phyloP scores from a whole-genome alignment of 768 basidiomycete species.

The Mycena olivaceomarginata region DNA sequence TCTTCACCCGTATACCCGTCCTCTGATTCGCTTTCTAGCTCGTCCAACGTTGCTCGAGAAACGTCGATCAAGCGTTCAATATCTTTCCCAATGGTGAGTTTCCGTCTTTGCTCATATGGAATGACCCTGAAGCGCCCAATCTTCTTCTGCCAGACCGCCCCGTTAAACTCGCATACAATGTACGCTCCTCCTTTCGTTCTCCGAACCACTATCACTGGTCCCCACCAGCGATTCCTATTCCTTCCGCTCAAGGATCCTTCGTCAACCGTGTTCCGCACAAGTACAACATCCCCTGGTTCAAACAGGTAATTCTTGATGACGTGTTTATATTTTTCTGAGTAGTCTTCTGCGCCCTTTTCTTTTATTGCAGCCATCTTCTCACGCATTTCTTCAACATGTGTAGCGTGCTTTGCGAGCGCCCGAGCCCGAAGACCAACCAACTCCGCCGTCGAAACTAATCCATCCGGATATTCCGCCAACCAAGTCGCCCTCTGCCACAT shows the following conservation, averaged over 20 bases:
- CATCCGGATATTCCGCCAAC: conserved; percentile 43
- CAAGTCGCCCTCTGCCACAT: conserved; percentile 54
- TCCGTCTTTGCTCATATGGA: conserved; percentile 21
- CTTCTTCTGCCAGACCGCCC: conserved; percentile 27
- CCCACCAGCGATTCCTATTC: conserved; percentile 46
- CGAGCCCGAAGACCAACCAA: conserved; percentile 44
- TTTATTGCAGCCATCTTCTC: conserved; percentile 28
- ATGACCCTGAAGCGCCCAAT: conserved; percentile 38
- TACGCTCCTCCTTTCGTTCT: conserved; percentile 31
- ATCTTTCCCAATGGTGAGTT: not conserved
- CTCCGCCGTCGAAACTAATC: conserved; percentile 34
- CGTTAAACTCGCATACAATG: conserved; percentile 35
- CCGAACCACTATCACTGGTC: conserved; percentile 47
- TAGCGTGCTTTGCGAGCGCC: conserved; percentile 35
- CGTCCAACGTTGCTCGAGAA: not conserved
- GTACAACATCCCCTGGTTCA: conserved; percentile 47
- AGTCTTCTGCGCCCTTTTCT: conserved; percentile 38
- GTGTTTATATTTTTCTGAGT: conserved; percentile 43
- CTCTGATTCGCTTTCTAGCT: conserved; percentile 18
- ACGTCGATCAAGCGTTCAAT: conserved; percentile 32
- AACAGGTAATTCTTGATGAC: conserved; percentile 40
- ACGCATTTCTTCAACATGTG: conserved; percentile 43
- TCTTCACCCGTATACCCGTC: conserved; percentile 16
- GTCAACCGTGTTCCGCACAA: conserved; percentile 45
- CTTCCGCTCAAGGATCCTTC: conserved; percentile 45